A percentile compares a stretch with the other conserved stretches of the same genome.
Evolutionary conservation across 2,329 filamentous ascomycete species (phyloP).

Genomic region (Colletotrichum sublineola): DNA sequence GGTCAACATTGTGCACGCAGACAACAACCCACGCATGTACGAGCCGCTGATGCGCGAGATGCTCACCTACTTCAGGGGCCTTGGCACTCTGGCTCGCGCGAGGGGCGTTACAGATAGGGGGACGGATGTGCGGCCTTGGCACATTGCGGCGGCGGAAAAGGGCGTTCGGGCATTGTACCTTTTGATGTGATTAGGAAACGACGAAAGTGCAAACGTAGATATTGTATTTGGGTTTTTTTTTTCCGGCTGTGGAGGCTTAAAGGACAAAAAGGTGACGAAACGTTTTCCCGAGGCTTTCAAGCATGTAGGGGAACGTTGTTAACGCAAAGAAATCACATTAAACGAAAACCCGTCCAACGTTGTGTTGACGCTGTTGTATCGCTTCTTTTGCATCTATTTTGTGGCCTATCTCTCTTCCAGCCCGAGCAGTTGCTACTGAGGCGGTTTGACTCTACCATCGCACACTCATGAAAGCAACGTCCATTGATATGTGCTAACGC

Average conservation of each 20-base stretch:
- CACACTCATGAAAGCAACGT: constrained; percentile 12
- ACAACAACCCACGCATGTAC: constrained; percentile 66
- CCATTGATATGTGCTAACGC: constrained; percentile 13
- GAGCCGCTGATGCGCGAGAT: constrained; percentile 79
- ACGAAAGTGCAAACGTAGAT: constrained; percentile 19
- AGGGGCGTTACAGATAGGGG: constrained; percentile 72
- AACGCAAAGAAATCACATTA: neutral
- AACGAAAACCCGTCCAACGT: constrained; percentile 3
- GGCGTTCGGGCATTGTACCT: constrained; percentile 75
- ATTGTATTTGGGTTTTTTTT: neutral
- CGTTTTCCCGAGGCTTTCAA: constrained; percentile 1
- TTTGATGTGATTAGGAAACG: constrained; percentile 64
- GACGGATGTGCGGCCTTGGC: constrained; percentile 79
- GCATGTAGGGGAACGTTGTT: neutral
- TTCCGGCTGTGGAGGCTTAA: neutral
- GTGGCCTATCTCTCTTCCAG: neutral
- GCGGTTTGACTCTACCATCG: constrained; percentile 7
- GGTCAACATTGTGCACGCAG: constrained; percentile 72
- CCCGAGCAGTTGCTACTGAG: constrained; percentile 27
- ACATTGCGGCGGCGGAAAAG: constrained; percentile 79
- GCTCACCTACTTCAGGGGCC: constrained; percentile 74
- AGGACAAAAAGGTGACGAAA: neutral
- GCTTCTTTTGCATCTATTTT: neutral
- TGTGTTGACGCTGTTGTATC: neutral
- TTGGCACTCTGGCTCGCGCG: constrained; percentile 77